Evolutionary conservation across 768 basidiomycete genomes (phyloP), one percentile per base, ranked within the genome.

Genomic region (Hemileccinum impolitum): DNA sequence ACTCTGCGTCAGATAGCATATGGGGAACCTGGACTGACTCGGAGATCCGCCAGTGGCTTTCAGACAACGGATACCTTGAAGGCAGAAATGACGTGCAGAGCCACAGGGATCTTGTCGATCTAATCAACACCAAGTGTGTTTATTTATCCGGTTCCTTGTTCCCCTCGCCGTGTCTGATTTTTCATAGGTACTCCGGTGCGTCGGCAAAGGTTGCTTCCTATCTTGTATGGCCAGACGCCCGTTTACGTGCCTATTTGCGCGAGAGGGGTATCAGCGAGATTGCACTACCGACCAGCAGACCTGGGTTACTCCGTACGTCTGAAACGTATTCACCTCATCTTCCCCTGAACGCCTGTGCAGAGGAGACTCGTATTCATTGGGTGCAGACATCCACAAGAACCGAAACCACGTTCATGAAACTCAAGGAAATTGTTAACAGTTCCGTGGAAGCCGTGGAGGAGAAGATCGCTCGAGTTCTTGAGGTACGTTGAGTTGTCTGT

Each of bases 191-290:
- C 59, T 74, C 73, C 47, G 79, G 84, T 44, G 63, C 65, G 42
- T 61, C 63, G n/a, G 44, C 57, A 6, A 69, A 72, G 31, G 75
- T 77, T 1, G 75, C 83, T 3, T 71, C 81, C 3, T 96, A 95
- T 69, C 73, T 94, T 43, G 77, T 79, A 10, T 98, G 95, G 95
- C 90, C 91, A 12, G 94, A 97, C 61, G 90, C 94, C 3, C 80
- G 94, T 28, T 81, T 98, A 23, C 85, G 94, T 39, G 92, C 88
- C 2, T 96, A 90, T 69, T 78, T 97, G 17, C 79, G 92, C 38
- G 81, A 88, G 60, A 78, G 80, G 54, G 87, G 86, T 42, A 60
- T 95, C 25, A 72, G 77, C 53, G 91, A 94, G 57, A 75, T 75
- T n/a, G 72, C 74, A 42, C 73, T 90, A 36, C 84, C 87, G 1